Base-by-base conservation (phyloP, 2,329 filamentous ascomycete genomes). In the Emmonsia crescens region DNA sequence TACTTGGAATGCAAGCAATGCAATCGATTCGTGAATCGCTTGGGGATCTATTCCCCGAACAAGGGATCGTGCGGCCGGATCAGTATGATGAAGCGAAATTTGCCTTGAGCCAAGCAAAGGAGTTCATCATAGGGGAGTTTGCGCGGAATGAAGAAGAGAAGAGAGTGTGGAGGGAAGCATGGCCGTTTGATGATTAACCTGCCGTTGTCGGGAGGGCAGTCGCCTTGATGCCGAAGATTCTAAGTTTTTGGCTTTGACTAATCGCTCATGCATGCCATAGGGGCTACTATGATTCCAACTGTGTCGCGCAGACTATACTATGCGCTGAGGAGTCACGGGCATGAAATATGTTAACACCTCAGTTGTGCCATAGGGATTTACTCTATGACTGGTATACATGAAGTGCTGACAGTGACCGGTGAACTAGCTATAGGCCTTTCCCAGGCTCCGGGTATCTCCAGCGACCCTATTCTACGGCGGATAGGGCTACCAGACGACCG, bases 31-130 rank as follows among this genome's bases (percentile, higher is more conserved):
- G 48, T 21, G 36, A 59, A 24, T 9, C 24, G 12, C 38, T 62
- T 24, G 60, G 62, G 36, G n/a, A 55, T 42, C 60, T 62, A 10
- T 64, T 62, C 60, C 65, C 64, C 0, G 61, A 62, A 19, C 59
- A 61, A 55, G 63, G 60, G 16, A n/a, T 66, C 36, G 48, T 61
- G 6, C 24, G 60, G n/a, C 44, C 44, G 6, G 63, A 61, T 3
- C 58, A 62, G n/a, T 65, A 58, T 42, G 61, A 63, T 5, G 48
- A 64, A n/a, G 54, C 59, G 27, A 66, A 58, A 42, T n/a, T n/a
- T 36, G 42, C 54, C 6, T 33, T 64, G n/a, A 21, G 27, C 14
- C 58, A 58, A 27, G 48, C 60, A 19, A 63, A 63, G 55, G 46
- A 60, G 16, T 60, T 61, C 42, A 60, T 64, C 27, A 59, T 59